A percentile compares a stretch with the other conserved stretches of the same genome.
Conservation (phyloP, 2,329 filamentous ascomycete genomes). For the Chaetothyriales sp. region DNA sequence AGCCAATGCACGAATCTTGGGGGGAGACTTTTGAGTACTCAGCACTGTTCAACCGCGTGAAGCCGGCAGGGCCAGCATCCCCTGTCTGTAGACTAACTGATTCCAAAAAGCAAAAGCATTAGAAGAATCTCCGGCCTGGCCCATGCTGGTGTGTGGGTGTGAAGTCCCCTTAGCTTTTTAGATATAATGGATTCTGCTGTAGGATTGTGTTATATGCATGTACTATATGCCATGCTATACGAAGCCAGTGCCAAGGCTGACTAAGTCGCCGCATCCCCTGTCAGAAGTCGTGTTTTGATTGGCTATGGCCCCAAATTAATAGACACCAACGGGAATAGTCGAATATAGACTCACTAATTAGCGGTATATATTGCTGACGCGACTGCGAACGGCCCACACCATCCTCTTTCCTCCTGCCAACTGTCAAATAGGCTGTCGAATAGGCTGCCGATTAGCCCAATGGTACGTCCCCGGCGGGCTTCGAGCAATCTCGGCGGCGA, state of each 20-base stretch:
- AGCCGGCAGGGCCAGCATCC: neutral
- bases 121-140: neutral
- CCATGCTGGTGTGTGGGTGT: neutral
- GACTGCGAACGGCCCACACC: no score
- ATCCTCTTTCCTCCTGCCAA: neutral
- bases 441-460: slow-evolving; percentile 1
- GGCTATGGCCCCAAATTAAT: no score
- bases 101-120: neutral
- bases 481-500: slow-evolving; percentile 34
- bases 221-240: no score
- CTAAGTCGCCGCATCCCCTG: no score
- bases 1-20: neutral
- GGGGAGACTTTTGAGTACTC: neutral
- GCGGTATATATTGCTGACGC: no score
- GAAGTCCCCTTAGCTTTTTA: no score
- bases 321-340: no score
- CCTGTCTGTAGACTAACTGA: neutral
- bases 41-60: neutral
- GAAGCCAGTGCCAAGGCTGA: no score
- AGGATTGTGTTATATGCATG: no score
- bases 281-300: no score
- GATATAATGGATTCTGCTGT: no score
- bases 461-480: slow-evolving; percentile 25
- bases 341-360: no score
- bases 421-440: neutral